These are phyloP conservation scores for Talaromyces wortmannii DNA, from an alignment of 495 filamentous ascomycete genomes.

Conservation along the genomic window DNA sequence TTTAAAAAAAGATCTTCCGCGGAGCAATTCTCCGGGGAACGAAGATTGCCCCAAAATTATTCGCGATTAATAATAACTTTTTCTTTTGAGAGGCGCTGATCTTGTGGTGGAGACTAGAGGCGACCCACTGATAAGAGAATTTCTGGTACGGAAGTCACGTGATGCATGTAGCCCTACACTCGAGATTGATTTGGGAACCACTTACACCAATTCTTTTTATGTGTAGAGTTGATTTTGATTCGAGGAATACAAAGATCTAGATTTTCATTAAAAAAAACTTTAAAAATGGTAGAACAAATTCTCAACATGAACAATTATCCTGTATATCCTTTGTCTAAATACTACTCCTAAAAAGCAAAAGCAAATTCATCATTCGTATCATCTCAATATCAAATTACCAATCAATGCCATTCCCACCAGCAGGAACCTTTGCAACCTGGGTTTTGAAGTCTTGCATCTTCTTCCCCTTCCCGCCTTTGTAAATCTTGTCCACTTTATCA, in stretches of 20 bases:
- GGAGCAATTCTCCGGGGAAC: neutral
- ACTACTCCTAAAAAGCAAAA: neutral
- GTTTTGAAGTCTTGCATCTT: constrained; percentile 46
- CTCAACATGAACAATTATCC: too few species aligned
- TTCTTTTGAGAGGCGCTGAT: neutral
- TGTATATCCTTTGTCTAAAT: neutral
- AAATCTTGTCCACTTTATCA: constrained; percentile 62
- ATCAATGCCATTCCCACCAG: constrained; percentile 48
- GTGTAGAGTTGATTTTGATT: too few species aligned
- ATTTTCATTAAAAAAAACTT: too few species aligned
- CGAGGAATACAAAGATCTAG: too few species aligned
- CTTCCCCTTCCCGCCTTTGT: constrained; percentile 48
- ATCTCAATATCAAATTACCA: constrained; percentile 44
- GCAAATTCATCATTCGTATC: neutral
- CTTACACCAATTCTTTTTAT: too few species aligned
- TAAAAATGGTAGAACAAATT: too few species aligned
- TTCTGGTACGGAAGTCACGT: neutral
- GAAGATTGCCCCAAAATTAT: too few species aligned
- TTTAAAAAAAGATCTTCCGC: neutral
- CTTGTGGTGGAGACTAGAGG: neutral
- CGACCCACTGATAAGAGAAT: neutral
- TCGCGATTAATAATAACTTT: too few species aligned
- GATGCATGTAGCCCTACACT: neutral
- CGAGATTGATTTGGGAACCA: neutral
- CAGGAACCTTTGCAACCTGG: constrained; percentile 29